Conservation (phyloP, 176 grass and related monocot genomes). For the Elymus sibiricus region DNA sequence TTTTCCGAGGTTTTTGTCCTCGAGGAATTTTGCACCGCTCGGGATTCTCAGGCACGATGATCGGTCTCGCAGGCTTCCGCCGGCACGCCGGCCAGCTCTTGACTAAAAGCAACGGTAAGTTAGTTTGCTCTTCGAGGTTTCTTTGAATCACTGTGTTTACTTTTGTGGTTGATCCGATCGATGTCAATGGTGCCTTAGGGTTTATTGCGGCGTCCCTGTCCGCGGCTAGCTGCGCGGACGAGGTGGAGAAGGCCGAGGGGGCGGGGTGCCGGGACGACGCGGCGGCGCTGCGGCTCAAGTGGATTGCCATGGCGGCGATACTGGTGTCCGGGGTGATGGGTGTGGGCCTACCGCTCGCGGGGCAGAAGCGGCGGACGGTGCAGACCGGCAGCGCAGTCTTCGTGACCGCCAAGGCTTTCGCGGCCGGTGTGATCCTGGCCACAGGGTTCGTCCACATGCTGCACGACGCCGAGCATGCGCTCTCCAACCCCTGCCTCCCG, state of each 20-base stretch:
- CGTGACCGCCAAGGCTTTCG: slow-evolving; percentile 55
- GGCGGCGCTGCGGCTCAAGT: slow-evolving; percentile 52
- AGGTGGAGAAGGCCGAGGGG: slow-evolving; percentile 20
- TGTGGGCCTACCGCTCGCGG: slow-evolving; percentile 52
- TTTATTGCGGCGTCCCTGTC: slow-evolving; percentile 55
- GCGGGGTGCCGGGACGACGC: no score
- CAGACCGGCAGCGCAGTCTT: slow-evolving; percentile 52
- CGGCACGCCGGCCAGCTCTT: slow-evolving; percentile 22
- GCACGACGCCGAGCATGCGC: no score
- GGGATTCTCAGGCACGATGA: slow-evolving; percentile 14
- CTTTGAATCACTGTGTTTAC: background rate
- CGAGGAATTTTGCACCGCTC: background rate
- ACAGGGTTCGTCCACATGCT: no score
- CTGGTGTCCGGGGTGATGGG: slow-evolving; percentile 52
- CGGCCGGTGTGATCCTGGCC: slow-evolving; percentile 77
- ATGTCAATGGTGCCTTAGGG: slow-evolving; percentile 6
- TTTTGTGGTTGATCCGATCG: background rate
- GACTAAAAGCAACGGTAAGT: slow-evolving; percentile 18
- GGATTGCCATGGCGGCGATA: slow-evolving; percentile 51
- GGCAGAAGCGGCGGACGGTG: slow-evolving; percentile 50
- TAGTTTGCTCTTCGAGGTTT: background rate
- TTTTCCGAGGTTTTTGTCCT: background rate
- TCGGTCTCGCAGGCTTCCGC: slow-evolving; percentile 14
- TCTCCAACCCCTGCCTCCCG: no score
- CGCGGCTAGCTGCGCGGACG: slow-evolving; percentile 47